Evolutionary conservation across 805 yeast genomes (phyloP), one percentile per base, ranked within the genome.

Genomic region (Saturnispora serradocipensis): DNA sequence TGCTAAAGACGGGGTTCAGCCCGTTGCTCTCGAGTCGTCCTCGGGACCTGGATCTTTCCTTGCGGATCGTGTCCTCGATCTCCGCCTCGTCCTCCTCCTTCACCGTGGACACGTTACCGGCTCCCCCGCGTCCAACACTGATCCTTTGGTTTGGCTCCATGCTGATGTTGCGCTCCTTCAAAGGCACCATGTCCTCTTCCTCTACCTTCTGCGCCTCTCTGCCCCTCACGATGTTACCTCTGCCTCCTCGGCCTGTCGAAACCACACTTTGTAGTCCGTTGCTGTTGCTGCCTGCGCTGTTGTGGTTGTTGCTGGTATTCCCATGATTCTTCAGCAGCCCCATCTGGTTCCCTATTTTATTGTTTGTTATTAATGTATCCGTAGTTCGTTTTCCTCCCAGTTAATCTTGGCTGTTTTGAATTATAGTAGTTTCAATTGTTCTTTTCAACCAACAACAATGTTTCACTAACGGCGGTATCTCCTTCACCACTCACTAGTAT

Each of bases 81-180:
- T 24, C 30, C 24, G 30, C 30, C 10, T 22, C 35, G 16, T 43
- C 34, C 20, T 28, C 45, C 28, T 25, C 45, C 27, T 43, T 22
- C 9, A 16, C 45, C n/a, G 54, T 52, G 15, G 62, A 63, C 51
- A 67, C 56, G 53, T 68, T 68, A 9, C 71, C 72, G 4, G 64
- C 64, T 16, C 72, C 72, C 8, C 72, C 72, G 46, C 70, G 59
- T 15, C 70, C 70, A 2, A 68, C 66, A 2, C 66, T 61, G 45
- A 58, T 61, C n/a, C 59, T 61, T 15, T 40, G 44, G 64, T 61
- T 22, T 35, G 54, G 27, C 60, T 16, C 42, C 22, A n/a, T n/a
- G 22, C 8, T 38, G 13, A 38, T 20, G 6, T 20, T 20, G 20
- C 15, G 46, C 27, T 13, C 46, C 47, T 16, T 30, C 16, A 34